Conservation (phyloP, 78 protist species). For the Dictyostelium firmibasis region DNA sequence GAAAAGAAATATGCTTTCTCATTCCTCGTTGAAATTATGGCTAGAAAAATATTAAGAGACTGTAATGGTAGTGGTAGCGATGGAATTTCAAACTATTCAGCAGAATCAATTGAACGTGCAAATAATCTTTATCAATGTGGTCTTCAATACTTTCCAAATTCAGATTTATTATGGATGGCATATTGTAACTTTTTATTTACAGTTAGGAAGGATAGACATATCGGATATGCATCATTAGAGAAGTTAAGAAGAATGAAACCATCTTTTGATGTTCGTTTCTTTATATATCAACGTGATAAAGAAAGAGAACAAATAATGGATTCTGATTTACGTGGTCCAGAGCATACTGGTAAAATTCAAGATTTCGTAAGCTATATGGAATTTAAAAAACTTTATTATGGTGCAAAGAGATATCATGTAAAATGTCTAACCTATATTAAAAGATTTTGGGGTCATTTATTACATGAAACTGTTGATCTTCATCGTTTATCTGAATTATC, state of each 20-base stretch:
- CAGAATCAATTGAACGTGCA: conserved; percentile 32
- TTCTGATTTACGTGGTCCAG: conserved; percentile 60
- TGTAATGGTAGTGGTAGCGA: neutral
- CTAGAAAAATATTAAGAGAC: neutral
- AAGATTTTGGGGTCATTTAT: conserved; percentile 32
- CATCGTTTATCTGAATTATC: conserved; percentile 36
- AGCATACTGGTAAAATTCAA: conserved; percentile 33
- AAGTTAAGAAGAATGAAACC: conserved; percentile 41
- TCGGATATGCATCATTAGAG: conserved; percentile 70
- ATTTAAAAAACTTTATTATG: conserved; percentile 59
- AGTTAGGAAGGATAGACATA: conserved; percentile 53
- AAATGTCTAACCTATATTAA: conserved; percentile 33
- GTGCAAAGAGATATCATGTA: conserved; percentile 35
- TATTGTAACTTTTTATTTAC: conserved; percentile 55
- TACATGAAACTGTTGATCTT: conserved; percentile 59
- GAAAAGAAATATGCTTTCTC: neutral
- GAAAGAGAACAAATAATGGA: conserved; percentile 75
- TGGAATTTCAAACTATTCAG: neutral
- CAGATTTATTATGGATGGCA: conserved; percentile 59
- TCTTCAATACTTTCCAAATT: conserved; percentile 68
- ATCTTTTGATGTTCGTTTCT: conserved; percentile 53
- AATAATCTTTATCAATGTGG: conserved; percentile 63
- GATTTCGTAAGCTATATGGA: conserved; percentile 73
- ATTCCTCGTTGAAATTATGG: conserved; percentile 56
- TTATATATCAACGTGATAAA: conserved; percentile 52